Percentiles rank a stretch among this genome's conserved stretches.
These are phyloP conservation scores for Neurospora sp. DNA, from an alignment of 495 filamentous ascomycete genomes.

Conservation along the genomic window DNA sequence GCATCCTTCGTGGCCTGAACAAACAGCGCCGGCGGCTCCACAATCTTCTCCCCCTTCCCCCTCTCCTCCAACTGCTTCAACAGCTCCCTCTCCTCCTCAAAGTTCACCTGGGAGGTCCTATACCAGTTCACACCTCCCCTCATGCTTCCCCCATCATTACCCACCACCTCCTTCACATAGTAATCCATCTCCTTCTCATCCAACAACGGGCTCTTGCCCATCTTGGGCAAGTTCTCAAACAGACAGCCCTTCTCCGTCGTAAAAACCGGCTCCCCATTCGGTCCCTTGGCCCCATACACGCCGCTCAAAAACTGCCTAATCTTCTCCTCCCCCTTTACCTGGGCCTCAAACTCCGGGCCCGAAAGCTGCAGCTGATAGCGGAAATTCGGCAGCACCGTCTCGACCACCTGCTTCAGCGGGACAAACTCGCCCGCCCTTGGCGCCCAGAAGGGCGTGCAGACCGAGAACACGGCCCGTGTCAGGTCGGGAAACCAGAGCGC, in stretches of 20 bases:
- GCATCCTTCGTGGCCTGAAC: constrained; percentile 59
- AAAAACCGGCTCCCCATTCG: constrained; percentile 45
- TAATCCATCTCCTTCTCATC: constrained; percentile 62
- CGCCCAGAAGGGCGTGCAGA: constrained; percentile 65
- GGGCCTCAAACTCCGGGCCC: constrained; percentile 52
- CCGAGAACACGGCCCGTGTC: constrained; percentile 59
- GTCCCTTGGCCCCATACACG: constrained; percentile 54
- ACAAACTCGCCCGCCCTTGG: constrained; percentile 36
- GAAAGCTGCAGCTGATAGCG: constrained; percentile 74
- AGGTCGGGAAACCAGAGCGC: constrained; percentile 63
- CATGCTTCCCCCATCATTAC: constrained; percentile 46
- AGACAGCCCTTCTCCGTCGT: constrained; percentile 44
- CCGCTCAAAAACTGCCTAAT: constrained; percentile 58
- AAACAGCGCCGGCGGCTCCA: constrained; percentile 57
- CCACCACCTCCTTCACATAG: constrained; percentile 59
- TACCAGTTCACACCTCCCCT: constrained; percentile 85
- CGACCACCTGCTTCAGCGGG: constrained; percentile 41
- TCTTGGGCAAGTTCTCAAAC: constrained; percentile 30
- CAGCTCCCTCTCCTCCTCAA: constrained; percentile 56
- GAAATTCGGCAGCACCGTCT: constrained; percentile 57
- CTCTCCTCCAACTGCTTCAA: constrained; percentile 14
- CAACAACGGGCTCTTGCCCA: constrained; percentile 47
- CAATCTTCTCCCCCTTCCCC: constrained; percentile 30
- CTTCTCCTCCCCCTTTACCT: constrained; percentile 40
- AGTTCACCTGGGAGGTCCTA: constrained; percentile 58